phyloP scores from a whole-genome alignment of 2,329 filamentous ascomycete genomes.

The Colletotrichum truncatum region DNA sequence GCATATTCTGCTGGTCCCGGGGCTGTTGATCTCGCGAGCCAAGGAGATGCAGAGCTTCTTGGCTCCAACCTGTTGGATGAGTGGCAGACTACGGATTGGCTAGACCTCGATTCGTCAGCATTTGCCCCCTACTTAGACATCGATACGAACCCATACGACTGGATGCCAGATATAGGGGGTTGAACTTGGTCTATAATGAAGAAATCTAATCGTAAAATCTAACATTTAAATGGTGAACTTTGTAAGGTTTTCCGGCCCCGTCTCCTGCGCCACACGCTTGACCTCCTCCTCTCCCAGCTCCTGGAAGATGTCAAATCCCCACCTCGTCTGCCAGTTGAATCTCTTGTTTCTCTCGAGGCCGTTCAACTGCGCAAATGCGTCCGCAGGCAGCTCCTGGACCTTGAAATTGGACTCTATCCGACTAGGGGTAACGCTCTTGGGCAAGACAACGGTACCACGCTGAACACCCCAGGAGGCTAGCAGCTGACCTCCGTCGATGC shows the following conservation, averaged over 20 bases:
- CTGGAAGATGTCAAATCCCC: conserved; percentile 56
- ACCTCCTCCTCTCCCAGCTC: conserved; percentile 48
- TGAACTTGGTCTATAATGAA: neutral
- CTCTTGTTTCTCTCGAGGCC: conserved; percentile 51
- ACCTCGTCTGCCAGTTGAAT: conserved; percentile 51
- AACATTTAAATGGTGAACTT: conserved; percentile 41
- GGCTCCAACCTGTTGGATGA: conserved; percentile 30
- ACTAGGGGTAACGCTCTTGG: conserved; percentile 74
- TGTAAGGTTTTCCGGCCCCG: conserved; percentile 44
- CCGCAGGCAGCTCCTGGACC: conserved; percentile 46
- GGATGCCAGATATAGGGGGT: conserved; percentile 27
- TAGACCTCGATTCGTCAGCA: conserved; percentile 37
- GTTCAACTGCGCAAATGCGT: conserved; percentile 46
- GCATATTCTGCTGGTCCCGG: conserved; percentile 7
- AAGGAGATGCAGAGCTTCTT: conserved; percentile 5
- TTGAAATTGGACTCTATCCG: conserved; percentile 73
- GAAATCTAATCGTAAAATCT: neutral
- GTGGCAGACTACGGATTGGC: conserved; percentile 42
- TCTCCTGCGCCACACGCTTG: conserved; percentile 42
- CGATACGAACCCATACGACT: conserved; percentile 17
- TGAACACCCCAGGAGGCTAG: conserved; percentile 69
- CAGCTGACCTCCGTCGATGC: conserved; percentile 49
- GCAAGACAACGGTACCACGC: conserved; percentile 73
- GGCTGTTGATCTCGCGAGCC: conserved; percentile 3
- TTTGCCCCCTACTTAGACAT: conserved; percentile 33